Evolutionary conservation across 2,329 filamentous ascomycete genomes (phyloP).

Genomic region (Periconia digitata): DNA sequence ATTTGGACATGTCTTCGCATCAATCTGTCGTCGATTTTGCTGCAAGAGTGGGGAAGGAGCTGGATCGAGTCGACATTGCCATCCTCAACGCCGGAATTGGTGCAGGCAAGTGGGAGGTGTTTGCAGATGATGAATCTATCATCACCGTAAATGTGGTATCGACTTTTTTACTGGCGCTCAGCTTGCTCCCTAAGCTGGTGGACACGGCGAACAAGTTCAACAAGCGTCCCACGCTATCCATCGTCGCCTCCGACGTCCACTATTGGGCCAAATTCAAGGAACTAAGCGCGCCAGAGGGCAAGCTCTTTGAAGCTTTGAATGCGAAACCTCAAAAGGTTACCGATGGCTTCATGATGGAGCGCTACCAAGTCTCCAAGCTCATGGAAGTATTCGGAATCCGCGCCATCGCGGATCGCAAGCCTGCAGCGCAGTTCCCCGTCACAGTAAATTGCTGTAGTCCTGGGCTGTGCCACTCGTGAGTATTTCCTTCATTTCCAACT

Average conservation of each 20-base stretch:
- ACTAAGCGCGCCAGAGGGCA: constrained; percentile 20
- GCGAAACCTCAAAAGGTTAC: constrained; percentile 10
- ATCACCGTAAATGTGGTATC: constrained; percentile 46
- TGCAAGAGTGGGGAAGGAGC: constrained; percentile 17
- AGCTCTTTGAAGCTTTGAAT: constrained; percentile 32
- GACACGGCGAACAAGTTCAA: constrained; percentile 24
- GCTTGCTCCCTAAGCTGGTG: constrained; percentile 29
- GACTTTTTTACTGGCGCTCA: constrained; percentile 40
- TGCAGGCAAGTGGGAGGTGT: constrained; percentile 23
- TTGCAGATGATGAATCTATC: constrained; percentile 33
- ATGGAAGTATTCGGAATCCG: constrained; percentile 30
- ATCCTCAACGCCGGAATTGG: constrained; percentile 45
- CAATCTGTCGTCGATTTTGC: constrained; percentile 41
- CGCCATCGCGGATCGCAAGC: constrained; percentile 21
- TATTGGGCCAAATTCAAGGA: constrained; percentile 28
- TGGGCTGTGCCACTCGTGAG: constrained; percentile 36
- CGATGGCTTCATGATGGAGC: constrained; percentile 14
- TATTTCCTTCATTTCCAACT: background rate
- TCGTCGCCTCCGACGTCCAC: constrained; percentile 39
- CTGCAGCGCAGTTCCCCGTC: constrained; percentile 23
- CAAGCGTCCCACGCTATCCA: constrained; percentile 28
- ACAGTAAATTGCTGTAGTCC: constrained; percentile 39
- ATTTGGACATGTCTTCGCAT: constrained; percentile 46
- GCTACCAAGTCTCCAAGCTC: constrained; percentile 36
- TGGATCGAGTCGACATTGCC: constrained; percentile 39